A percentile compares a stretch with the other conserved stretches of the same genome.
phyloP scores from a whole-genome alignment of 192 early-diverging fungal species.

The Coemansia sp. region DNA sequence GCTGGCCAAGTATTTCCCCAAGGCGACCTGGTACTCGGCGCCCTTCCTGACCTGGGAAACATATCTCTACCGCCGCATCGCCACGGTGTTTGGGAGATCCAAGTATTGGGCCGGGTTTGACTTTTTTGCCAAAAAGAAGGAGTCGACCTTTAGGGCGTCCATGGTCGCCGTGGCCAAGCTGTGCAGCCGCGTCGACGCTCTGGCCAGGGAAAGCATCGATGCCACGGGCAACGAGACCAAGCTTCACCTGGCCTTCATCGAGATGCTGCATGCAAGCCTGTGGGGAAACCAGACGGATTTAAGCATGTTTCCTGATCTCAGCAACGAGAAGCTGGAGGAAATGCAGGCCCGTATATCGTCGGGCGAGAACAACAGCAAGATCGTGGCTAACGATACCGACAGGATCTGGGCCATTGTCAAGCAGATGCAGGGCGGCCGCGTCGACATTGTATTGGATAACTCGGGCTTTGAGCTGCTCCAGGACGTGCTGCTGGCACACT shows the following conservation, averaged over 20 bases:
- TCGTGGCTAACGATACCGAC: constrained; percentile 73
- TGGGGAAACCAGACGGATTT: constrained; percentile 93
- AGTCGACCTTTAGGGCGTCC: constrained; percentile 65
- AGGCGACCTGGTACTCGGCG: constrained; percentile 67
- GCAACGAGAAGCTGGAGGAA: constrained; percentile 63
- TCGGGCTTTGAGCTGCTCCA: constrained; percentile 89
- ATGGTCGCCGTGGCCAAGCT: constrained; percentile 63
- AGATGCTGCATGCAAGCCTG: constrained; percentile 70
- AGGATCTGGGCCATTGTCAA: constrained; percentile 60
- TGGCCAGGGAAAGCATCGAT: constrained; percentile 23
- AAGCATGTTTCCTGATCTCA: constrained; percentile 71
- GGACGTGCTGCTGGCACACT: constrained; percentile 85
- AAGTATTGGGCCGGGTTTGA: constrained; percentile 66
- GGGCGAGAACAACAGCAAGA: constrained; percentile 51
- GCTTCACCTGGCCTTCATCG: constrained; percentile 58
- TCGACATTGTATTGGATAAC: constrained; percentile 91
- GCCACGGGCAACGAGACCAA: constrained; percentile 13
- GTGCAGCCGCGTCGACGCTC: constrained; percentile 56
- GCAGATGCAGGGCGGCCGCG: constrained; percentile 54
- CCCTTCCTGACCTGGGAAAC: constrained; percentile 85
- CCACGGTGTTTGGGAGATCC: constrained; percentile 56
- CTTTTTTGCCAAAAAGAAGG: constrained; percentile 69
- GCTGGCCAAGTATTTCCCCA: constrained; percentile 54
- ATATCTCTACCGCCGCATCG: constrained; percentile 75
- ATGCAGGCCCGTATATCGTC: constrained; percentile 60